These are phyloP conservation scores for Lipomyces sp. DNA, from an alignment of 805 yeast genomes.

Conservation along the genomic window DNA sequence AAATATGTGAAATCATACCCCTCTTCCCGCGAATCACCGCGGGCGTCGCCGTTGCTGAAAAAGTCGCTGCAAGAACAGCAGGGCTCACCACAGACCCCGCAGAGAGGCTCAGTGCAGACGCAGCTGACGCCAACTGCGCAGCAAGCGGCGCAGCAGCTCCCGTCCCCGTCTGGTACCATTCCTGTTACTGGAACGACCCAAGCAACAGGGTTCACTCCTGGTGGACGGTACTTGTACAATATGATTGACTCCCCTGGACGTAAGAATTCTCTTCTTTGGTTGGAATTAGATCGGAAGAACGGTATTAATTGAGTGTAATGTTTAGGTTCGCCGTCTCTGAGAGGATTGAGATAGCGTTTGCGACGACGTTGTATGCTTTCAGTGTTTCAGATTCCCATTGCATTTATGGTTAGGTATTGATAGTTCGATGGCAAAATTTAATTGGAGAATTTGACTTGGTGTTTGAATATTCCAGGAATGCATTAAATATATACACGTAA, in stretches of 20 bases:
- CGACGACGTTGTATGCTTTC: no score
- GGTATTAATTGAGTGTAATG: neutral
- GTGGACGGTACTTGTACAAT: slow-evolving; percentile 21
- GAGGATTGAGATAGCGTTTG: no score
- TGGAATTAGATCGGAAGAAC: neutral
- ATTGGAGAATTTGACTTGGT: no score
- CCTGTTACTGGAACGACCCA: neutral
- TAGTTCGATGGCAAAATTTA: no score
- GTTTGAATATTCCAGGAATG: no score
- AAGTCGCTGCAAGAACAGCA: slow-evolving; percentile 14
- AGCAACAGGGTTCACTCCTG: slow-evolving; percentile 9
- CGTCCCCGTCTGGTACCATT: neutral
- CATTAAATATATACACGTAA: no score
- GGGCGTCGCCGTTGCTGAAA: slow-evolving; percentile 27
- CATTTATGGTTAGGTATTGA: no score
- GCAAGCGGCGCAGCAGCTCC: neutral
- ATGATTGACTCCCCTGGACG: slow-evolving; percentile 21
- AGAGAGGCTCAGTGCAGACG: neutral
- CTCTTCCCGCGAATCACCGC: slow-evolving; percentile 27
- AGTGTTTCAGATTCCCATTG: no score
- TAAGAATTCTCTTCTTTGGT: slow-evolving; percentile 1
- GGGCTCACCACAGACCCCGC: slow-evolving; percentile 1
- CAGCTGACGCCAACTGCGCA: neutral
- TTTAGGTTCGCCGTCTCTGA: no score
- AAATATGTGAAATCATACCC: slow-evolving; percentile 28